Evolutionary conservation across 768 basidiomycete genomes (phyloP), one percentile per base, ranked within the genome.

Genomic region (Strobilomyces confusus): DNA sequence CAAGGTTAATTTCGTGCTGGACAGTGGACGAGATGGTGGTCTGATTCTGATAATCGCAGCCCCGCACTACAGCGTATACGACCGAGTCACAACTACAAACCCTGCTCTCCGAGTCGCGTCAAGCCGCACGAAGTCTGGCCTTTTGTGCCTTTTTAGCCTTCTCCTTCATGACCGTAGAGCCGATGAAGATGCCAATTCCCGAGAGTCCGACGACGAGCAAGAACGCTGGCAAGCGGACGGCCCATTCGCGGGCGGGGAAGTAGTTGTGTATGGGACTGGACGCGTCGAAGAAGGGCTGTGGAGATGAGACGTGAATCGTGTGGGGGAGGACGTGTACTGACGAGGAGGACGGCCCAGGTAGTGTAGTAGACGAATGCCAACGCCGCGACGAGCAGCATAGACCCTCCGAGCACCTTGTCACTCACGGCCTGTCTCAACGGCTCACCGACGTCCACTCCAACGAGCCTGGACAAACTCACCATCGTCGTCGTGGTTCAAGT

Each of bases 221-320:
- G 68, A 92, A 80, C 3, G 89, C 87, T 36, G 95, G 94, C 43
- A 98, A 68, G 19, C 89, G 82, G 46, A 98, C 76, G 11, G 92
- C 95, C 92, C 94, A 98, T 75, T 97, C 92, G 45, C 95, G 77
- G 6, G 89, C 67, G 0, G 92, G 95, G 68, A 98, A 98, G 71
- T 81, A 84, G 40, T 64, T 59, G 57, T 94, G 91, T 29, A 95
- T 74, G 19, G 84, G 80, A 62, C 83, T 92, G 3, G 82, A 78
- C 2, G 77, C 56, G 53, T 90, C 85, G 56, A 97, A 83, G 75
- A 97, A 92, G 7, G 95, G 95, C 85, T 86, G 50, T 37, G 54
- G n/a, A 53, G 5, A 42, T 56, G 56, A 51, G 37, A 51, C 44
- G 52, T 47, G 40, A 60, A 38, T 32, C 8, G 45, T 36, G 44